Evolutionary conservation across 805 yeast species (phyloP), one percentile per base, ranked within the genome.

Genomic region (Teunomyces pallodes): DNA sequence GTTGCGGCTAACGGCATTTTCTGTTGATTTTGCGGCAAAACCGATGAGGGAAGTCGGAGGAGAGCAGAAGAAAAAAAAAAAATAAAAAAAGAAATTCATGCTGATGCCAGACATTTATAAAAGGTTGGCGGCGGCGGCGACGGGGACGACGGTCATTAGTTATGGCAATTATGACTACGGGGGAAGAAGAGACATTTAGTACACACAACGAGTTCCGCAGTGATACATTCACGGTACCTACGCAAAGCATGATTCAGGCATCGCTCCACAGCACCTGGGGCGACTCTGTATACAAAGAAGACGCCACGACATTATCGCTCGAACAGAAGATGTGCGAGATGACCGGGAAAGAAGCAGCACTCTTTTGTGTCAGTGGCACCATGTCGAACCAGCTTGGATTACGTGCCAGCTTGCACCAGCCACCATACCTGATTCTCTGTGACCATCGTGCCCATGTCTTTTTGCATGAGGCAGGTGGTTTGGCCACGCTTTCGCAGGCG

Each of bases 191-290:
- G 42, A 47, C 45, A 17, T 57, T 50, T 36, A 54, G 69, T 32
- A 67, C 77, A 13, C 67, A 61, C 46, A 70, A 70, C 50, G 77
- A 72, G 49, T 72, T 71, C 55, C 61, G 76, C 40, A 68, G 92
- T 58, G 98, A 91, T 65, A 91, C 97, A 1, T 89, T 90, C 77
- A 90, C 97, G 3, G 86, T 87, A 9, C 97, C 97, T 17, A 82
- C 96, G 0, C 51, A 57, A n/a, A 75, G 78, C 48, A 82, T 90
- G 41, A 82, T 80, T 41, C 44, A 72, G 26, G 45, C 49, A 29
- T 55, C 62, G 5, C 17, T 54, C 16, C 32, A 12, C 5, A 79
- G 87, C 27, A 69, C 91, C 1, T 75, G 80, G 42, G 97, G 97
- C 39, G 97, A 91, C 61, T 79, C 92, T 8, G 97, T 91, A n/a